phyloP scores from a whole-genome alignment of 192 early-diverging fungal species.

The Coemansia asiatica region DNA sequence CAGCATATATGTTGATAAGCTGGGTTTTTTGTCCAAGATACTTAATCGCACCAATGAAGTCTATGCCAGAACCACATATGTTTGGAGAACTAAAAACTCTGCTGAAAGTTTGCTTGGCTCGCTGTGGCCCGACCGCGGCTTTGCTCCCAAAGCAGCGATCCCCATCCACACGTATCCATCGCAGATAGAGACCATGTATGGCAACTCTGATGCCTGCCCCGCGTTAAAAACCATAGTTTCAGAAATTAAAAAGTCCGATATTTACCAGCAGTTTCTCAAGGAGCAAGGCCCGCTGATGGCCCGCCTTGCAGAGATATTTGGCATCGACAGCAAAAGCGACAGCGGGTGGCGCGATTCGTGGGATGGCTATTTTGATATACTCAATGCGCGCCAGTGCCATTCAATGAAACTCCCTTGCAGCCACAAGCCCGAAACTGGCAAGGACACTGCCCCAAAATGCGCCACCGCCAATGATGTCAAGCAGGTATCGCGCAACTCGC shows the following conservation, averaged over 20 bases:
- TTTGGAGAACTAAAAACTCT: conserved; percentile 62
- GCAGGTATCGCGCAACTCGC: conserved; percentile 37
- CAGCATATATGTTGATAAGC: conserved; percentile 56
- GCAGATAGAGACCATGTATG: conserved; percentile 53
- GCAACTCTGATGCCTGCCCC: conserved; percentile 51
- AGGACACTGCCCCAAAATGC: conserved; percentile 13
- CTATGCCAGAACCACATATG: conserved; percentile 61
- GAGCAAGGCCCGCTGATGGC: conserved; percentile 41
- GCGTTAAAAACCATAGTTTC: conserved; percentile 7
- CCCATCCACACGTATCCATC: conserved; percentile 53
- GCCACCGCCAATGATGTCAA: conserved; percentile 35
- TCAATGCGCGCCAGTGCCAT: conserved; percentile 49
- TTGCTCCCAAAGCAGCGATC: conserved; percentile 20
- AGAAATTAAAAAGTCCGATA: conserved; percentile 10
- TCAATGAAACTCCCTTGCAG: conserved; percentile 26
- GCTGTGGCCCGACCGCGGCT: conserved; percentile 45
- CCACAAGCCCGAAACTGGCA: conserved; percentile 11
- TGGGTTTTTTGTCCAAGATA: conserved; percentile 42
- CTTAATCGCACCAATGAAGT: conserved; percentile 44
- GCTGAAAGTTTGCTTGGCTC: conserved; percentile 54
- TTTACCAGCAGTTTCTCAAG: conserved; percentile 40
- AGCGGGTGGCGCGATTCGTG: conserved; percentile 23
- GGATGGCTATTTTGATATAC: conserved; percentile 42
- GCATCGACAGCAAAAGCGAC: conserved; percentile 17
- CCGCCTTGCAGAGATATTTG: conserved; percentile 34